A percentile compares a stretch with the other conserved stretches of the same genome.
Conservation (phyloP, 192 early-diverging fungal species). For the Coemansia sp. region DNA sequence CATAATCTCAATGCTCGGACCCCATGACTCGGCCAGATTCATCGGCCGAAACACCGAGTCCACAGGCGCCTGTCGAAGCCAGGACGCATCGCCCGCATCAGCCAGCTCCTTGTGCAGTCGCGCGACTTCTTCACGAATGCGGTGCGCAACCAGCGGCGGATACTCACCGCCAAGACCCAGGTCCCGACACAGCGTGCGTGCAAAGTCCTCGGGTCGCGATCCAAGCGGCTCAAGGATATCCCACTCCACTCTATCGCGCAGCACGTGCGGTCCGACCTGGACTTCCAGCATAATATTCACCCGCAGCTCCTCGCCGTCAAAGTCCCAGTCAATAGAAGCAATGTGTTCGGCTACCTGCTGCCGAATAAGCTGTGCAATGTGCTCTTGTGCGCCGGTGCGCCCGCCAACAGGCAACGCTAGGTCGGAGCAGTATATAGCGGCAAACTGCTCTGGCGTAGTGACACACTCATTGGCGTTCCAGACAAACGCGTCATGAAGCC, state of each 20-base stretch:
- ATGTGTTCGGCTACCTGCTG: constrained; percentile 51
- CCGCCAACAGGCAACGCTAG: constrained; percentile 58
- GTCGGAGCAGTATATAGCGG: constrained; percentile 78
- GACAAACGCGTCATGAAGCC: constrained; percentile 83
- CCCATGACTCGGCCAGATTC: constrained; percentile 47
- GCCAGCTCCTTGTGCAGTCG: constrained; percentile 44
- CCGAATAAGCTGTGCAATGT: constrained; percentile 49
- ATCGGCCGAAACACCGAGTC: constrained; percentile 45
- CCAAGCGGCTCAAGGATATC: constrained; percentile 62
- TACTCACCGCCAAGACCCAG: constrained; percentile 53
- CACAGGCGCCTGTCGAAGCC: constrained; percentile 47
- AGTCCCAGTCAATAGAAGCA: constrained; percentile 33
- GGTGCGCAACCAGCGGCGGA: constrained; percentile 50
- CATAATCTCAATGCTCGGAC: constrained; percentile 52
- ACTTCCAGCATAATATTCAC: constrained; percentile 70
- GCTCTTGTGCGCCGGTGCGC: constrained; percentile 23
- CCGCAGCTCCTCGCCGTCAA: constrained; percentile 43
- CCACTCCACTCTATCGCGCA: constrained; percentile 93
- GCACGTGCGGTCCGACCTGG: constrained; percentile 75
- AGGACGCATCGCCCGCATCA: constrained; percentile 44
- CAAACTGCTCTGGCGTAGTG: constrained; percentile 82
- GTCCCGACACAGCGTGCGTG: constrained; percentile 42
- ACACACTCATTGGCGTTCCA: constrained; percentile 89
- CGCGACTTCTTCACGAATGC: constrained; percentile 47
- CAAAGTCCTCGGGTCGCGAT: constrained; percentile 51